phyloP scores from a whole-genome alignment of 2,329 filamentous ascomycete species.

The Rutstroemia sydowiana region DNA sequence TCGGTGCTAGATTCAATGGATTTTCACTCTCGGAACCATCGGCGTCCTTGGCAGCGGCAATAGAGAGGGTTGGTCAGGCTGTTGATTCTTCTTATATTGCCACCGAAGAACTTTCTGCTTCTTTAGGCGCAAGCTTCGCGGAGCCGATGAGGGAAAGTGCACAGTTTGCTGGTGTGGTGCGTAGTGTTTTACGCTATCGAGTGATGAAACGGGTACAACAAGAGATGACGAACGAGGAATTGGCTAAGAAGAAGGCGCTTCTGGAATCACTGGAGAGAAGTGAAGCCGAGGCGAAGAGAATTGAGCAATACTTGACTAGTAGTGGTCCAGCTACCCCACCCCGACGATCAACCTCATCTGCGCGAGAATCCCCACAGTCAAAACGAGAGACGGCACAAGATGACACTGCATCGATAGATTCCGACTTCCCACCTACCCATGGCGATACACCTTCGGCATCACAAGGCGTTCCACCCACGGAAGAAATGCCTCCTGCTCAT shows the following conservation, averaged over 20 bases:
- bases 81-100: conserved; percentile 94
- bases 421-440: conserved; percentile 88
- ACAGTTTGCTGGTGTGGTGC: conserved; percentile 92
- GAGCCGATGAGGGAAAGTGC: conserved; percentile 97
- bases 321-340: conserved; percentile 57
- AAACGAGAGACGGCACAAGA: conserved; percentile 52
- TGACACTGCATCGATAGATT: conserved; percentile 87
- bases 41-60: conserved; percentile 79
- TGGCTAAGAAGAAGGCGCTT: conserved; percentile 75
- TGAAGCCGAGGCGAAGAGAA: conserved; percentile 84
- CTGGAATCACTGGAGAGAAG: conserved; percentile 88
- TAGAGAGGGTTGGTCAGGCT: conserved; percentile 90
- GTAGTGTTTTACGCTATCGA: conserved; percentile 79
- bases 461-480: conserved; percentile 58
- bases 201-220: conserved; percentile 93
- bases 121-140: conserved; percentile 87
- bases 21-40: conserved; percentile 93
- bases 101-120: conserved; percentile 81
- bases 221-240: conserved; percentile 91
- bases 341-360: conserved; percentile 57
- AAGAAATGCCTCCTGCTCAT: conserved; percentile 45
- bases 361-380: conserved; percentile 42
- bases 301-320: conserved; percentile 83
- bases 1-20: conserved; percentile 93
- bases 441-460: conserved; percentile 69